Evolutionary conservation across 306 rosid species (phyloP), one percentile per base, ranked within the genome.

Genomic region (Prunus davidiana): DNA sequence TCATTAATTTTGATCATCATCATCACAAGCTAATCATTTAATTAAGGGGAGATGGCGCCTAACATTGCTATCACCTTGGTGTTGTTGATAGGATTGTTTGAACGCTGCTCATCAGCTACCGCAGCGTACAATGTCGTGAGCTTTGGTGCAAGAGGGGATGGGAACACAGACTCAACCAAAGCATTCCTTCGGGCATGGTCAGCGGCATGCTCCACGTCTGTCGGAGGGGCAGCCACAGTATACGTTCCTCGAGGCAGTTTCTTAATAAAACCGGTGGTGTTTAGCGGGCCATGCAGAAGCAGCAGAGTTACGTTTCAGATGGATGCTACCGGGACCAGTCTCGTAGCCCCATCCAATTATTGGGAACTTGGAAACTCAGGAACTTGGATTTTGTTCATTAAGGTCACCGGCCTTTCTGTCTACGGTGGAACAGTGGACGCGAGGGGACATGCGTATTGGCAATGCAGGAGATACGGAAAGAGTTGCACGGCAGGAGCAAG

Each of bases 301-400:
- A 67, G 74, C 57, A 74, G 50, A 57, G 46, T 80, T 13, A 70
- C 50, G 64, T 47, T 80, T 49, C 69, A 74, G 83, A 49, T 80
- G 38, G 64, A 64, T 46, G 83, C 6, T 6, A 34, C 76, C 6
- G 76, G 38, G n/a, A 15, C 79, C 8, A 74, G 47, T 50, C 69
- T 80, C 12, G 56, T 80, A 8, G 83, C 79, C 54, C 83, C 83
- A n/a, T 73, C 79, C 34, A 75, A 80, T 41, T 80, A 80, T 19
- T 79, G 78, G 83, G 51, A 38, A 38, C 30, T 66, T 5, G 78
- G 78, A 24, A 72, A 65, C 67, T 30, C 79, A 8, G 75, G 75
- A 28, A 30, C 38, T 79, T 79, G 83, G 83, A 74, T 80, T 22
- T 30, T 74, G 70, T 80, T 80, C 75, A 49, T 14, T 7, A 80